Evolutionary conservation across 768 basidiomycete genomes (phyloP).

Genomic region (Phanerochaete carnosa): DNA sequence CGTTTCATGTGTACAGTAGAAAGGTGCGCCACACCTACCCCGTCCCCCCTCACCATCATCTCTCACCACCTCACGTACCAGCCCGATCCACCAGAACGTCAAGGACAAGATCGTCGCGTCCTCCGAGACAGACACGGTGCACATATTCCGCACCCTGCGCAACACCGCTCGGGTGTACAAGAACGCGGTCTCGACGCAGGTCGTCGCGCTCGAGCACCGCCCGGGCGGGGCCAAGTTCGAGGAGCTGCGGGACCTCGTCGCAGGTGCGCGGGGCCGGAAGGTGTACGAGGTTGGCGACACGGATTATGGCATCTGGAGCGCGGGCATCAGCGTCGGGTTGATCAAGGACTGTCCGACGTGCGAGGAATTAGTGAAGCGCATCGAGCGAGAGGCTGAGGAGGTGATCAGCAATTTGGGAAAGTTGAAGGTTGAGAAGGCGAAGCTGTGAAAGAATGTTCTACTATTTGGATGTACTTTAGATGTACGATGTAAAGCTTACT

Average conservation of each 20-base stretch:
- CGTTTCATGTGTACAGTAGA: conserved; percentile 93
- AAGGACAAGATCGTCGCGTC: conserved; percentile 87
- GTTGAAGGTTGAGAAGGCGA: conserved; percentile 21
- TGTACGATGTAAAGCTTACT: too few relatives aligned
- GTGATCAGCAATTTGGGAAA: conserved; percentile 49
- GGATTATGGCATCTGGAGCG: conserved; percentile 86
- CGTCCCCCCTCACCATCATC: too few relatives aligned
- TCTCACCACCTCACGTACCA: conserved; percentile 21
- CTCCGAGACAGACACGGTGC: conserved; percentile 78
- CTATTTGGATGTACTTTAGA: background rate
- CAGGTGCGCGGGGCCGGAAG: conserved; percentile 61
- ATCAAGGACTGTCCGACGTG: conserved; percentile 87
- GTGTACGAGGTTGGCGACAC: conserved; percentile 85
- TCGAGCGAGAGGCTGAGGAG: conserved; percentile 75
- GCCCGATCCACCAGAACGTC: conserved; percentile 85
- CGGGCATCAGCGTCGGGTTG: conserved; percentile 61
- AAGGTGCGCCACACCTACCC: conserved; percentile 36
- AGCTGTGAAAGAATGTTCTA: conserved; percentile 17
- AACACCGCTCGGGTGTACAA: conserved; percentile 87
- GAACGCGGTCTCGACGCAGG: conserved; percentile 80
- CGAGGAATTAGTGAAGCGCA: conserved; percentile 57
- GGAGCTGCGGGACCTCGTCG: conserved; percentile 75
- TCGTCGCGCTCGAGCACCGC: conserved; percentile 76
- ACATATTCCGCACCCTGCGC: conserved; percentile 85
- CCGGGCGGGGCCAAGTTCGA: conserved; percentile 88